These are phyloP conservation scores for Tephrocybe sp. DNA, from an alignment of 768 basidiomycete species.

Conservation along the genomic window DNA sequence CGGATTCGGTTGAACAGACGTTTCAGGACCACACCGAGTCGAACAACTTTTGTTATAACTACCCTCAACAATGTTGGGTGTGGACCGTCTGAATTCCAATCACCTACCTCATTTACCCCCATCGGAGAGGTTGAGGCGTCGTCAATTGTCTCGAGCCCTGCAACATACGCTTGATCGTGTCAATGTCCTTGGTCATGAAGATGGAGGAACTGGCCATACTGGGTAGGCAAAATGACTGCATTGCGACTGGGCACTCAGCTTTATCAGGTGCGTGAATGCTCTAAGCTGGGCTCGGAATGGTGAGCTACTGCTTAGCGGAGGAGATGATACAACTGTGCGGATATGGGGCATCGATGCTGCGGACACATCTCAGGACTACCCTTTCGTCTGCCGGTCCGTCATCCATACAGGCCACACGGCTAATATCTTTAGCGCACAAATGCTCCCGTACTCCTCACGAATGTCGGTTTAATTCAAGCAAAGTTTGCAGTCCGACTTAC, in stretches of 20 bases:
- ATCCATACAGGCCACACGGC: slow-evolving; percentile 77
- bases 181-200: slow-evolving; percentile 64
- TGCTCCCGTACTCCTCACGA: slow-evolving; percentile 76
- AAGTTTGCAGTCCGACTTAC: slow-evolving; percentile 7
- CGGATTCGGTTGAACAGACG: too few relatives aligned
- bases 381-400: slow-evolving; percentile 63
- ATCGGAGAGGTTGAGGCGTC: slow-evolving; percentile 26
- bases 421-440: slow-evolving; percentile 85
- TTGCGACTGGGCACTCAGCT: neutral
- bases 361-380: slow-evolving; percentile 49
- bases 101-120: slow-evolving; percentile 18
- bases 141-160: slow-evolving; percentile 24
- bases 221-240: slow-evolving; percentile 45
- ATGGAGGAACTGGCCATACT: slow-evolving; percentile 54
- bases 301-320: slow-evolving; percentile 63
- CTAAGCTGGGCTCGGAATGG: slow-evolving; percentile 72
- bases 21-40: too few relatives aligned
- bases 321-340: slow-evolving; percentile 77
- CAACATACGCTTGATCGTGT: slow-evolving; percentile 56
- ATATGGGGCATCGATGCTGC: slow-evolving; percentile 71
- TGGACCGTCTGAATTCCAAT: too few relatives aligned
- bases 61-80: too few relatives aligned
- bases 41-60: too few relatives aligned
- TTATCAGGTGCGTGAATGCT: slow-evolving; percentile 70
- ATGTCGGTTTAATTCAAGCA: slow-evolving; percentile 49